Base-by-base conservation (phyloP, 2,329 filamentous ascomycete genomes). In the Neopestalotiopsis sp. region DNA sequence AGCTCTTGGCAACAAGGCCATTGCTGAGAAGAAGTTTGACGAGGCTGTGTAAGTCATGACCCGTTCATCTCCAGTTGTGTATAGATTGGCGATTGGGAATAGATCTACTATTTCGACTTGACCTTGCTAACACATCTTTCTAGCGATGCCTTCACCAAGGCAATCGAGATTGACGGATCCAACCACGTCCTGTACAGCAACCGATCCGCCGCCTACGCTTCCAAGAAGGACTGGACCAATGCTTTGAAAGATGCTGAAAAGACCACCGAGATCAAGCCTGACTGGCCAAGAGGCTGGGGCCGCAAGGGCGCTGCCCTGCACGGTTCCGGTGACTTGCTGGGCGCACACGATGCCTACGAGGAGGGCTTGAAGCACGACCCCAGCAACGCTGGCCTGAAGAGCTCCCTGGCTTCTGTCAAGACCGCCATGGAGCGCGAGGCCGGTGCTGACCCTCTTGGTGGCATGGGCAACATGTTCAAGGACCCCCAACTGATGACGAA, bases 181-280 rank as follows among this genome's bases (percentile, higher is more conserved):
- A 99, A 99, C 82, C 96, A 99, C 82, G 95, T 99, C 74, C 92
- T 99, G 69, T 99, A 95, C 88, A 98, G 95, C 78, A 99, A 99
- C 84, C 91, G 96, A 75, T 98, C 96, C 38, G 96, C 90, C 68
- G 90, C 90, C 60, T 89, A 97, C 78, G 94, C 95, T 59, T 98
- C 96, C 66, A 92, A 97, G 82, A 94, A 91, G 81, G 90, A 98
- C 69, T 99, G 93, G 86, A 85, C 92, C 72, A 88, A 92, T 74
- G 96, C 96, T 24, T 85, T 98, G 32, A 87, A 92, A 72, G 96
- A 99, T 86, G 96, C 96, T 69, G 91, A 91, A 78, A 98, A 98
- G 88, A 96, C 94, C 3, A 97, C 92, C 67, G 90, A 97, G 82
- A 86, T 99, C 81, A 98, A 99, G 87, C 92, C 95, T 13, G 96